A percentile compares a stretch with the other conserved stretches of the same genome.
phyloP scores from a whole-genome alignment of 1,139 yeast genomes.

The Yamadazyma sp. region DNA sequence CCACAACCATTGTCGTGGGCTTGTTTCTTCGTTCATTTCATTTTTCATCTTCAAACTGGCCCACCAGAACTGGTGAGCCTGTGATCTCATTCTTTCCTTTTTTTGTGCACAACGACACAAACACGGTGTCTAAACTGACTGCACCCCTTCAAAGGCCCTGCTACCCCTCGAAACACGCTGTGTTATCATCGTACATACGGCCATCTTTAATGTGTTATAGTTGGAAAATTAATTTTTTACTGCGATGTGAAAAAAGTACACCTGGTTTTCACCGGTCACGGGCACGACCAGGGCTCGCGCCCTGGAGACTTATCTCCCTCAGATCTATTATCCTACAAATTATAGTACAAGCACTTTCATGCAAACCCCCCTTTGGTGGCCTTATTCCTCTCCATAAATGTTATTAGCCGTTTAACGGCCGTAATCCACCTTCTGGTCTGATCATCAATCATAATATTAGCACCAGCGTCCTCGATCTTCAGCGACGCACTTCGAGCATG shows the following conservation, averaged over 20 bases:
- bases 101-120: neutral
- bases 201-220: slow-evolving; percentile 23
- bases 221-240: slow-evolving; percentile 13
- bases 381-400: slow-evolving; percentile 42
- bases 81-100: no score
- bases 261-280: slow-evolving; percentile 9
- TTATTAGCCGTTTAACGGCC: slow-evolving; percentile 67
- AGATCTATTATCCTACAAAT: no score
- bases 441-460: slow-evolving; percentile 81
- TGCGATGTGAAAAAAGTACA: slow-evolving; percentile 8
- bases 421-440: slow-evolving; percentile 76
- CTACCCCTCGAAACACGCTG: no score
- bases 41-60: neutral
- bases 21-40: neutral
- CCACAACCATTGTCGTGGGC: no score
- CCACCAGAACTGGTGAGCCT: no score
- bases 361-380: slow-evolving; percentile 1
- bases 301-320: slow-evolving; percentile 8
- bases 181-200: slow-evolving; percentile 24
- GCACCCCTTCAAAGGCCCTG: no score
- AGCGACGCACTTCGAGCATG: slow-evolving; percentile 64
- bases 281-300: slow-evolving; percentile 9
- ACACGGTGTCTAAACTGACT: neutral
- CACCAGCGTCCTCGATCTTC: slow-evolving; percentile 39
- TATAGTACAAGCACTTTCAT: neutral